phyloP scores from a whole-genome alignment of 169 alveolate species.

The Cryptosporidium canis region DNA sequence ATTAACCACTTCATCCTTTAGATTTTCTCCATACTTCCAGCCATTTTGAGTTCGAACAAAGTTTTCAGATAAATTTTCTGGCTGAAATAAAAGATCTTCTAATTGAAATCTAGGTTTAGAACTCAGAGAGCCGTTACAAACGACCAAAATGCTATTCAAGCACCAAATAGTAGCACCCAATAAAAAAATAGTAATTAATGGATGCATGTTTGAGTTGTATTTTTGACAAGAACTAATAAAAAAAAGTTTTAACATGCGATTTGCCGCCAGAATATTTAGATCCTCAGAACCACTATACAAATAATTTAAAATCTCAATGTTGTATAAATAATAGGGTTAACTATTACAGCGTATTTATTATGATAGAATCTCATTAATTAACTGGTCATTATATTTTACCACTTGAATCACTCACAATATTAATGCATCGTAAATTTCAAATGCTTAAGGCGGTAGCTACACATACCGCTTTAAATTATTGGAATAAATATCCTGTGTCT shows the following conservation, averaged over 20 bases:
- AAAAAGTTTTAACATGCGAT: not conserved
- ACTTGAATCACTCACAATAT: not conserved
- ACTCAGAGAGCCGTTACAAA: not conserved
- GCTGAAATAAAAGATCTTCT: slow-evolving; percentile 8
- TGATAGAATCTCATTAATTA: not conserved
- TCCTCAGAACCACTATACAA: not conserved
- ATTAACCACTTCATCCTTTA: not conserved
- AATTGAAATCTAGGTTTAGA: slow-evolving; percentile 23
- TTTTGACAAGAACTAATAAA: not conserved
- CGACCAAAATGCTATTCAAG: not conserved
- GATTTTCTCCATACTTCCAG: slow-evolving; percentile 22
- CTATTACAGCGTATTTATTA: too few relatives aligned
- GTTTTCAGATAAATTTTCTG: slow-evolving; percentile 21
- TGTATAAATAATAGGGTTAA: too few relatives aligned
- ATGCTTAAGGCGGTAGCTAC: slow-evolving; percentile 9
- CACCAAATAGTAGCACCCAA: not conserved
- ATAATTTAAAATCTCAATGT: not conserved
- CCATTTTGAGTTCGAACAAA: slow-evolving; percentile 15
- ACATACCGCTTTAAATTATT: not conserved
- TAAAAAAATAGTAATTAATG: not conserved
- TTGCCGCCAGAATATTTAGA: slow-evolving; percentile 66
- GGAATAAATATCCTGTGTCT: not conserved
- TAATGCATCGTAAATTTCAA: not conserved
- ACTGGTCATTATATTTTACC: not conserved
- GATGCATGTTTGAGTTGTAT: not conserved